Evolutionary conservation across 2,329 filamentous ascomycete species (phyloP).

Genomic region (Pseudogymnoascus sp.): DNA sequence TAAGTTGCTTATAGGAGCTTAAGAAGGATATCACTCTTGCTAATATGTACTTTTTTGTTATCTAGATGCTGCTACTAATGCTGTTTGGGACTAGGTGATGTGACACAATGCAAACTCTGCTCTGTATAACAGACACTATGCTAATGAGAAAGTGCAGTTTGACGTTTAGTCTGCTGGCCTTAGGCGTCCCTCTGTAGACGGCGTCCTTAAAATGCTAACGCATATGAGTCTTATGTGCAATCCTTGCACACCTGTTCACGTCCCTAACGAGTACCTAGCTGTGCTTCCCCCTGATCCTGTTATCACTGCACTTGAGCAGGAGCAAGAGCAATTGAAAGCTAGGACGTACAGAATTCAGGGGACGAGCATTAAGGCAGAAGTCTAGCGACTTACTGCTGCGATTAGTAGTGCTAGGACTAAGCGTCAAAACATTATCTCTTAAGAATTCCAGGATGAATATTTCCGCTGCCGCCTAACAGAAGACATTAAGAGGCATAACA

Average conservation of each 20-base stretch:
- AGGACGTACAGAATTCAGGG: constrained; percentile 5
- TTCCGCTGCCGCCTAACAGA: constrained; percentile 9
- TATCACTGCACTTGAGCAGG: constrained; percentile 6
- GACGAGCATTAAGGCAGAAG: constrained; percentile 8
- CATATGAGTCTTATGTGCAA: constrained; percentile 12
- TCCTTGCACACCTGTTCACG: not conserved
- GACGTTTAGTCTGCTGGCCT: too few species aligned
- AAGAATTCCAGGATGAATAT: not conserved
- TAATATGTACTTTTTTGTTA: constrained; percentile 1
- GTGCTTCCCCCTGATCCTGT: constrained; percentile 2
- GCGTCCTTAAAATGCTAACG: constrained; percentile 7
- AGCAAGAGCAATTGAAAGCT: constrained; percentile 9
- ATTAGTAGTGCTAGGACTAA: constrained; percentile 7
- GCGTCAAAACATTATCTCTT: constrained; percentile 9
- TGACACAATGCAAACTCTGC: constrained; percentile 12
- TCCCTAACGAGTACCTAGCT: not conserved
- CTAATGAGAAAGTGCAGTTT: constrained; percentile 14
- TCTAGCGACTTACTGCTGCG: constrained; percentile 1
- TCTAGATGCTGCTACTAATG: constrained; percentile 9
- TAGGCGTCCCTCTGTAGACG: too few species aligned
- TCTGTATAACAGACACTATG: constrained; percentile 8
- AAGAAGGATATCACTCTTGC: not conserved
- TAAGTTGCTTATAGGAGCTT: constrained; percentile 13
- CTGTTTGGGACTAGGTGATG: constrained; percentile 12
- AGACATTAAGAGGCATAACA: constrained; percentile 19